phyloP scores from a whole-genome alignment of 75 land plant species.

The Cupressus sempervirens region DNA sequence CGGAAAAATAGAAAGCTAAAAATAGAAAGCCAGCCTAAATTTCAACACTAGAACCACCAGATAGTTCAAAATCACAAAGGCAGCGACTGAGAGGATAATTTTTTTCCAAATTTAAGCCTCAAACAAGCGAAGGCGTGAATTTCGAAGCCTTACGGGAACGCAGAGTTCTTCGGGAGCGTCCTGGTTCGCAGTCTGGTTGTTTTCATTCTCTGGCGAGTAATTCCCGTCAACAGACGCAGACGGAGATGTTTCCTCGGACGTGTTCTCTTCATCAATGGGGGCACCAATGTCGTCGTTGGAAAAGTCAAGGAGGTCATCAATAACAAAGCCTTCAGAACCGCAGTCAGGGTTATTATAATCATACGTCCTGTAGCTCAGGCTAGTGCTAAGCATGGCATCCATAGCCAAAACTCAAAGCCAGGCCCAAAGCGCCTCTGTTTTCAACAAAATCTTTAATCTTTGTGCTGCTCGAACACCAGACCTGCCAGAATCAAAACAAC shows the following conservation, averaged over 20 bases:
- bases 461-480: neutral
- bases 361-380: neutral
- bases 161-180: slow-evolving; percentile 19
- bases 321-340: slow-evolving; percentile 17
- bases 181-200: slow-evolving; percentile 5
- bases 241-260: neutral
- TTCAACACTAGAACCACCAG: no score
- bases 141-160: slow-evolving; percentile 25
- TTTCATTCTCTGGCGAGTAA: neutral
- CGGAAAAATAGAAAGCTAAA: neutral
- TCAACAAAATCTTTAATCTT: neutral
- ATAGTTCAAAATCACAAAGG: neutral
- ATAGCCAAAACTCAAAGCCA: neutral
- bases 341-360: neutral
- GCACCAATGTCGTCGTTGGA: slow-evolving; percentile 39
- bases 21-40: neutral
- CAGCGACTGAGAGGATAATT: neutral
- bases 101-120: neutral
- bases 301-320: slow-evolving; percentile 44
- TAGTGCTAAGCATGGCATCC: neutral
- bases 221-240: neutral
- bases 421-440: neutral
- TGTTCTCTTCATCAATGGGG: slow-evolving; percentile 21
- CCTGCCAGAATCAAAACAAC: neutral
- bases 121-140: neutral